These are phyloP conservation scores for Monosporascus sp. DNA, from an alignment of 2,329 filamentous ascomycete species.

Conservation along the genomic window DNA sequence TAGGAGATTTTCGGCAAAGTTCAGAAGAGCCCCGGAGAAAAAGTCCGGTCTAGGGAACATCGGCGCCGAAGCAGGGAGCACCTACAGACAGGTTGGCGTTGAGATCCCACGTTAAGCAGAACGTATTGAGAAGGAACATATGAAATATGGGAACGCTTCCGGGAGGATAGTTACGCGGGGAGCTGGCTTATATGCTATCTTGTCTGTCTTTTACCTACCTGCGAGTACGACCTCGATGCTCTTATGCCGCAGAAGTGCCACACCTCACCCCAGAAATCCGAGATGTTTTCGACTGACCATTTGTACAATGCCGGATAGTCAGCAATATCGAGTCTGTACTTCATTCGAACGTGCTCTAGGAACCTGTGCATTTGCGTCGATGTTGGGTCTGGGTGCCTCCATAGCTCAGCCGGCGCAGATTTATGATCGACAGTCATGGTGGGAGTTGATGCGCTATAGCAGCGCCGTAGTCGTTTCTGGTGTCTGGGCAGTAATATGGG, in stretches of 20 bases:
- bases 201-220: constrained; percentile 40
- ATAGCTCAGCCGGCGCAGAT: constrained; percentile 48
- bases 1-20: constrained; percentile 93
- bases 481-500: too few species aligned
- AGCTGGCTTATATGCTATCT: not conserved
- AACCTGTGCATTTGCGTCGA: constrained; percentile 70
- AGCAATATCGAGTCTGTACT: constrained; percentile 56
- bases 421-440: constrained; percentile 18
- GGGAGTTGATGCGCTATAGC: not conserved
- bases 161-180: too few species aligned
- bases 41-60: constrained; percentile 88
- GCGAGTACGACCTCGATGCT: constrained; percentile 56
- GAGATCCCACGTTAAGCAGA: not conserved
- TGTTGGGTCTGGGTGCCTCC: constrained; percentile 63
- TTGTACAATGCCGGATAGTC: constrained; percentile 72
- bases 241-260: constrained; percentile 79
- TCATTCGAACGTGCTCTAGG: constrained; percentile 62
- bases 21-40: constrained; percentile 73
- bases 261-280: constrained; percentile 76
- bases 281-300: constrained; percentile 77
- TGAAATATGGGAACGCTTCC: not conserved
- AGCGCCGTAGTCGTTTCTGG: not conserved
- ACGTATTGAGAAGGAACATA: not conserved
- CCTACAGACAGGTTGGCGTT: constrained; percentile 39
- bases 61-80: constrained; percentile 58